These are phyloP conservation scores for Sugiyamaella castrensis DNA, from an alignment of 1,139 yeast species.

Conservation along the genomic window DNA sequence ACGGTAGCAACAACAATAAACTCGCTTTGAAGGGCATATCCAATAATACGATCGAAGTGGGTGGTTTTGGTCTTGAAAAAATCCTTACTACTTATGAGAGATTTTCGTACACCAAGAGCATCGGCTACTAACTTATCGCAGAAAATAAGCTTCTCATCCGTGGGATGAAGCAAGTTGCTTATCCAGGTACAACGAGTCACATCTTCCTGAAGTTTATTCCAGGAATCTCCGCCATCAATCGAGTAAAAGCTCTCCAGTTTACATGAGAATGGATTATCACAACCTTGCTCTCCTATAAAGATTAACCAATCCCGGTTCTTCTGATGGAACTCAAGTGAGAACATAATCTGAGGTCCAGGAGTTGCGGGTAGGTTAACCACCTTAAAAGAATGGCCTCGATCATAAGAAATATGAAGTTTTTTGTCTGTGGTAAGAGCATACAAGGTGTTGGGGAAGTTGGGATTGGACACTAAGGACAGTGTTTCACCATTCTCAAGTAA, in stretches of 20 bases:
- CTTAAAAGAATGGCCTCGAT: conserved; percentile 63
- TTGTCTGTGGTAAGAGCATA: conserved; percentile 54
- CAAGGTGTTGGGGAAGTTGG: conserved; percentile 59
- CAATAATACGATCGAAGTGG: conserved; percentile 54
- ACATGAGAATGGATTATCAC: conserved; percentile 53
- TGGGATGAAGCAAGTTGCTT: conserved; percentile 37
- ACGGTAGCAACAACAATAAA: conserved; percentile 70
- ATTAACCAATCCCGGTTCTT: conserved; percentile 56
- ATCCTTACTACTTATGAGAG: conserved; percentile 55
- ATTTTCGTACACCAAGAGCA: conserved; percentile 32
- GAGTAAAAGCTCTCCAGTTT: conserved; percentile 50
- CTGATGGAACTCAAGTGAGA: conserved; percentile 57
- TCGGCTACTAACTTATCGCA: conserved; percentile 51
- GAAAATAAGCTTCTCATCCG: conserved; percentile 52
- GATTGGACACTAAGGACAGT: conserved; percentile 56
- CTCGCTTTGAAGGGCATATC: conserved; percentile 62
- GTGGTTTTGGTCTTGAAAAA: conserved; percentile 45
- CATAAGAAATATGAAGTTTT: conserved; percentile 53
- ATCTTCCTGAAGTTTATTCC: conserved; percentile 50
- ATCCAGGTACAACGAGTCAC: conserved; percentile 67
- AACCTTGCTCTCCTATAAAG: conserved; percentile 62
- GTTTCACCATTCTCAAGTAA: conserved; percentile 51
- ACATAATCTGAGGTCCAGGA: conserved; percentile 35
- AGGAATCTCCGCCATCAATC: conserved; percentile 57
- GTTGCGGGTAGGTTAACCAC: conserved; percentile 51